A percentile compares a stretch with the other conserved stretches of the same genome.
Conservation (phyloP, 345 rosid species). For the Sisymbrium irio region DNA sequence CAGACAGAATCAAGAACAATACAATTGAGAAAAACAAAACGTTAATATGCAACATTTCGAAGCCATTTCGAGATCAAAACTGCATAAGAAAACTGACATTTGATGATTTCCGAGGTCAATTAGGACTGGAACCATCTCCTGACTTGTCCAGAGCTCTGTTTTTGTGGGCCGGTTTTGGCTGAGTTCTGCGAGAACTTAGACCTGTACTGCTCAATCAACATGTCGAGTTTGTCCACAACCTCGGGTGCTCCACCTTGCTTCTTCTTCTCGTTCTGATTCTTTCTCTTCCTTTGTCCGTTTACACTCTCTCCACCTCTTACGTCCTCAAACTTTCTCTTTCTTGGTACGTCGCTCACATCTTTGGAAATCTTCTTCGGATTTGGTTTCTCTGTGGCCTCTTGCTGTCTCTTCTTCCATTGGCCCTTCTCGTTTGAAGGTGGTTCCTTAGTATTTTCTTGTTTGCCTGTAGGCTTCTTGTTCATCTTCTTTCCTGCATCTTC, state of each 20-base stretch:
- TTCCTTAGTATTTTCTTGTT: slow-evolving; percentile 28
- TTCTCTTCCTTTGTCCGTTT: slow-evolving; percentile 42
- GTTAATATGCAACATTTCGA: background rate
- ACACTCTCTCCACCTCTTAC: slow-evolving; percentile 32
- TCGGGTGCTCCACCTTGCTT: slow-evolving; percentile 45
- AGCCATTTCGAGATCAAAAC: background rate
- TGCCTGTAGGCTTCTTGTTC: slow-evolving; percentile 39
- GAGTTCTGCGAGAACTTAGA: slow-evolving; percentile 61
- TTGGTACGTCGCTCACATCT: slow-evolving; percentile 21
- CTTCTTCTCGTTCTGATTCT: slow-evolving; percentile 43
- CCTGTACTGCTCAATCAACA: slow-evolving; percentile 62
- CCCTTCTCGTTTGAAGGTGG: slow-evolving; percentile 31
- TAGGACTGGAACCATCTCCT: slow-evolving; percentile 65
- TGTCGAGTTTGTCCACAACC: slow-evolving; percentile 60
- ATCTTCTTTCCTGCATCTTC: slow-evolving; percentile 31
- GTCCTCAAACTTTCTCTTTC: slow-evolving; percentile 46
- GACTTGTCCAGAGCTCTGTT: slow-evolving; percentile 46
- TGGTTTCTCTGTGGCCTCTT: slow-evolving; percentile 28
- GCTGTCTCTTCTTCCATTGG: slow-evolving; percentile 30
- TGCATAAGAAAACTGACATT: background rate
- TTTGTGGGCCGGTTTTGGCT: slow-evolving; percentile 42
- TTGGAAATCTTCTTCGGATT: slow-evolving; percentile 20
- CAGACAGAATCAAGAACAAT: background rate
- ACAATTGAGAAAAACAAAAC: background rate
- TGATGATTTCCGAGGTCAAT: background rate